Percentiles rank a stretch among this genome's conserved stretches.
Evolutionary conservation across 2,329 filamentous ascomycete species (phyloP).

Genomic region (Sporothrix curviconia): DNA sequence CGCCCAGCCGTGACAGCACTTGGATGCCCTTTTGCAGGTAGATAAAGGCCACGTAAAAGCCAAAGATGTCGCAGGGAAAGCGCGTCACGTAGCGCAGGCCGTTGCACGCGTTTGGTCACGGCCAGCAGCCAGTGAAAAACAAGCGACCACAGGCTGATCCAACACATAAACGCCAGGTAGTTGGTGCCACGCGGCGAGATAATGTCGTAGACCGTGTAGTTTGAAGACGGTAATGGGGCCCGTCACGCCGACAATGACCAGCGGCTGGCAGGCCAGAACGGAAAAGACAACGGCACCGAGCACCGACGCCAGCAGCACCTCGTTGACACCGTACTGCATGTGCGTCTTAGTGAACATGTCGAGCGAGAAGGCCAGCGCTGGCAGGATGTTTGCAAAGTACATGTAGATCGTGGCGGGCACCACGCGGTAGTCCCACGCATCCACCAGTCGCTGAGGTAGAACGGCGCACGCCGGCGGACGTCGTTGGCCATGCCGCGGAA

Average conservation of each 20-base stretch:
- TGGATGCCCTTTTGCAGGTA: constrained; percentile 89
- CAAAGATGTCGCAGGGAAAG: constrained; percentile 90
- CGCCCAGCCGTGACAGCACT: constrained; percentile 69
- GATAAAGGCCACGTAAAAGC: constrained; percentile 88
- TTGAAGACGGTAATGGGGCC: constrained; percentile 90
- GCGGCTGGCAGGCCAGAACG: constrained; percentile 70
- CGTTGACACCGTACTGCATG: constrained; percentile 82
- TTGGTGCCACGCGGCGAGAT: constrained; percentile 69
- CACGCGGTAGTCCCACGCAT: constrained; percentile 87
- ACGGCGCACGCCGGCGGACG: constrained; percentile 65
- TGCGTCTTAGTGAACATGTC: constrained; percentile 90
- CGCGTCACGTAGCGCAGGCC: constrained; percentile 81
- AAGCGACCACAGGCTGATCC: constrained; percentile 84
- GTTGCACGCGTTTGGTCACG: constrained; percentile 79
- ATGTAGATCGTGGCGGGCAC: constrained; percentile 84
- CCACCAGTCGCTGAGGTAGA: constrained; percentile 73
- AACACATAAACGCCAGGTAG: constrained; percentile 85
- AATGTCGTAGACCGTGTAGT: constrained; percentile 90
- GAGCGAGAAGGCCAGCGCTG: constrained; percentile 79
- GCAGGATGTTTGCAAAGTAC: constrained; percentile 90
- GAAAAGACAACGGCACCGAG: constrained; percentile 77
- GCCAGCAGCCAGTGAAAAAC: constrained; percentile 80
- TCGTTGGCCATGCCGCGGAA: constrained; percentile 79
- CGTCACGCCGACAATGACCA: constrained; percentile 87
- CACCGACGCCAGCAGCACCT: constrained; percentile 80